These are phyloP conservation scores for Bruguiera hainesii DNA, from an alignment of 441 rosid genomes.

Conservation along the genomic window DNA sequence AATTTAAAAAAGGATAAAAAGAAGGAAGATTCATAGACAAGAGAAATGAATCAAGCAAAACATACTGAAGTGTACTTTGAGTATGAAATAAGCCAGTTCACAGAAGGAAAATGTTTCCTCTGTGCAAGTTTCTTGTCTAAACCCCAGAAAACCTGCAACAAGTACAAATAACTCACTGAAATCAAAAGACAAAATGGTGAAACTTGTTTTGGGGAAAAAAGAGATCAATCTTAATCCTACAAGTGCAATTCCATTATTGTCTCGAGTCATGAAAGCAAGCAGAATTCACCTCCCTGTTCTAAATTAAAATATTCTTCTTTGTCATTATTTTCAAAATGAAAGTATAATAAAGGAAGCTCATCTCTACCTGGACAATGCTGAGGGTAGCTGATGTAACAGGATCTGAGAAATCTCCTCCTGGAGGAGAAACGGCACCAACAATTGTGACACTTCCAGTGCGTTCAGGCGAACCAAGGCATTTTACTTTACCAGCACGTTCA, in stretches of 20 bases:
- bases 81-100: slow-evolving; percentile 98
- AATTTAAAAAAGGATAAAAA: not conserved
- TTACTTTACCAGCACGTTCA: slow-evolving; percentile 99
- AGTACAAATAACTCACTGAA: slow-evolving; percentile 4
- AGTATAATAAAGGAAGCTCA: not conserved
- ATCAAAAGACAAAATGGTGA: not conserved
- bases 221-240: too few species aligned
- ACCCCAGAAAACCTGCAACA: slow-evolving; percentile 94
- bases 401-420: slow-evolving; percentile 99
- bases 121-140: slow-evolving; percentile 99
- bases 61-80: slow-evolving; percentile 91
- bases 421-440: slow-evolving; percentile 99
- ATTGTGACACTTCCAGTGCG: slow-evolving; percentile 97
- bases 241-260: too few species aligned
- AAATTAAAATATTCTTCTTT: not conserved
- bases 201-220: not conserved
- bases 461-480: slow-evolving; percentile 96
- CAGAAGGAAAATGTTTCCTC: slow-evolving; percentile 99
- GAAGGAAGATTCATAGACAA: not conserved
- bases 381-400: slow-evolving; percentile 99
- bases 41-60: slow-evolving; percentile 8
- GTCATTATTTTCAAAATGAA: not conserved
- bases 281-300: not conserved
- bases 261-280: too few species aligned
- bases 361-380: slow-evolving; percentile 89